Evolutionary conservation across 257 asterid species (phyloP), one percentile per base, ranked within the genome.

Genomic region (Datura wrightii): DNA sequence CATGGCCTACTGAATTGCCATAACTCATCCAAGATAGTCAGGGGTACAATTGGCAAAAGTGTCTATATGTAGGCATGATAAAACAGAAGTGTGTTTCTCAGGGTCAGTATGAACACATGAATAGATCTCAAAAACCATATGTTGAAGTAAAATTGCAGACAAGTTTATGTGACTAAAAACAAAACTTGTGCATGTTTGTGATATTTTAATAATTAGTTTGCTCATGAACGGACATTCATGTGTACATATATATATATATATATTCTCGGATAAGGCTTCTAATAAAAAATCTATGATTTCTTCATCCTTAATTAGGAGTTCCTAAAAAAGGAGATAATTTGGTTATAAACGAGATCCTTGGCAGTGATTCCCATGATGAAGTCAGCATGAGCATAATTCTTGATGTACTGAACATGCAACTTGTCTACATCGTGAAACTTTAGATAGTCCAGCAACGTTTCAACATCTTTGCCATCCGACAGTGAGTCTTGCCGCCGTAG

Each of bases 401-500:
- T 88, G 19, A 52, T 83, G 69, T 86, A 93, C n/a, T 71, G 88
- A 78, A 88, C 83, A 15, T n/a, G 90, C 34, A 93, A 90, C 88
- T 86, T 93, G 82, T 90, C 91, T 1, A 87, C 84, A 2, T 92
- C 90, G 1, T 88, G 93, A 4, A n/a, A 85, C 1, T 89, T 88
- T 9, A 93, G 87, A 6, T 72, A 5, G 2, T 70, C 83, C 15
- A 90, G 65, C 83, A 93, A 85, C 13, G 88, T 88, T 60, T 89
- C 86, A 83, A 93, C 94, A 54, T 93, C 97, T 8, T 83, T 84
- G n/a, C 86, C 89, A 62, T 90, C 92, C 0, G 97, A 82, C 6
- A 93, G 82, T 80, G 86, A 74, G 70, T 91, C 95, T 53, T 89
- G 62, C 97, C 95, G 14, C 97, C 97, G 2, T 93, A 93, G 83